Evolutionary conservation across 805 yeast species (phyloP), one percentile per base, ranked within the genome.

Genomic region (Danielozyma ontarioensis): DNA sequence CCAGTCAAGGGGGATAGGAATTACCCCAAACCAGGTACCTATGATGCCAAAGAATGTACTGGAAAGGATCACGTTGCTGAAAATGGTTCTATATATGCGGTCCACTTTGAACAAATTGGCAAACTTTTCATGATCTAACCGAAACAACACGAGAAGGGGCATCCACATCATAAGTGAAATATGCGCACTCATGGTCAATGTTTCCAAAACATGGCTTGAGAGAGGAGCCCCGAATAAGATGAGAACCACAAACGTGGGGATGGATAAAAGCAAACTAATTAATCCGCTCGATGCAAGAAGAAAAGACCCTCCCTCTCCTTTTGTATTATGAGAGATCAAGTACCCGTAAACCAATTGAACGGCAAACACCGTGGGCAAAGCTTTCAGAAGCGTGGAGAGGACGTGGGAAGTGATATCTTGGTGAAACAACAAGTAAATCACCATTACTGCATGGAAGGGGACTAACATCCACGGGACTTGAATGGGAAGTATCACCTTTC

Each of bases 1-100:
- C 98, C 98, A 90, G 57, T 90, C 98, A 38, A 93, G 68, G 0
- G 97, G 97, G 37, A 93, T 88, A 1, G 95, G 97, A 24, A 85
- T 57, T 3, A 90, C 96, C 12, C 97, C 97, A 1, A 87, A 44
- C 97, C 97, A 90, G 5, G 89, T 78, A 1, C 96, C 96, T 8
- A 82, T 37, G 2, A 60, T 27, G 2, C 52, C 46, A 27, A 50
- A 34, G n/a, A 60, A 46, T 14, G 54, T 37, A 13, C 59, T 42
- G 6, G 55, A 44, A 23, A 65, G 44, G 2, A 57, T 43, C 12
- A 49, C 55, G 38, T 63, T 53, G 16, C 41, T 35, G 26, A 53
- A 50, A 1, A 64, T 41, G 4, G 36, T 29, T 8, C 21, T 37
- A 37, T 46, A 50, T 8, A 56, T 41, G 14, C 45, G 35, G n/a